Evolutionary conservation across 805 yeast species (phyloP), one percentile per base, ranked within the genome.

Genomic region (Ogataea kodamae): DNA sequence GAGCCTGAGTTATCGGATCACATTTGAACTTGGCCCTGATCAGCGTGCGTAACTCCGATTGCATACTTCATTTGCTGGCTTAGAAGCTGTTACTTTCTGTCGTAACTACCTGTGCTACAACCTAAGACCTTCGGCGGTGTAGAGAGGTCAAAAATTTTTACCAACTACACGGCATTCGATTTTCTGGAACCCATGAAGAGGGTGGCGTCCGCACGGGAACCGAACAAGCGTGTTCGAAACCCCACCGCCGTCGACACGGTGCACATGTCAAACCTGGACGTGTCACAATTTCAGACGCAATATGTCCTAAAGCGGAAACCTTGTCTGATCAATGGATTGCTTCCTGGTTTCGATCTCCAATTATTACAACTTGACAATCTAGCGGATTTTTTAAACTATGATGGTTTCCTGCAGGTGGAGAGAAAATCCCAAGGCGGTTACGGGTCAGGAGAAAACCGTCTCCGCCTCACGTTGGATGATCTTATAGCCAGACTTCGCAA

Each of bases 391-490:
- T 55, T 78, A 18, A 25, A 37, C 2, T 43, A 14, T 25, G 46
- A 42, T 11, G 46, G 28, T 5, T 16, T 20, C 8, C 49, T 81
- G 22, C 74, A 78, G 43, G 76, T 81, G 11, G 90, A 82, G 49
- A 67, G 67, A 42, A 74, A 75, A 46, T 53, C 56, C 9, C 56
- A 65, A 25, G 78, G 78, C 29, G 89, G 89, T 2, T 82, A 74
- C 57, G 90, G 90, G 1, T 70, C 78, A 28, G 87, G 87, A 1
- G 63, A 64, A 13, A 61, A 64, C 35, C 61, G 88, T 42, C 54
- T 67, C 10, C 65, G 66, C 35, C 67, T 79, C 74, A 54, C 60
- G 3, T 64, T 81, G 39, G 49, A 49, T 0, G 74, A 76, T 12
- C 66, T 82, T 28, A 53, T 78, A 33, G 50, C 55, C 0, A 62